Base-by-base conservation (phyloP, 2,329 filamentous ascomycete species). In the Talaromyces sp. region DNA sequence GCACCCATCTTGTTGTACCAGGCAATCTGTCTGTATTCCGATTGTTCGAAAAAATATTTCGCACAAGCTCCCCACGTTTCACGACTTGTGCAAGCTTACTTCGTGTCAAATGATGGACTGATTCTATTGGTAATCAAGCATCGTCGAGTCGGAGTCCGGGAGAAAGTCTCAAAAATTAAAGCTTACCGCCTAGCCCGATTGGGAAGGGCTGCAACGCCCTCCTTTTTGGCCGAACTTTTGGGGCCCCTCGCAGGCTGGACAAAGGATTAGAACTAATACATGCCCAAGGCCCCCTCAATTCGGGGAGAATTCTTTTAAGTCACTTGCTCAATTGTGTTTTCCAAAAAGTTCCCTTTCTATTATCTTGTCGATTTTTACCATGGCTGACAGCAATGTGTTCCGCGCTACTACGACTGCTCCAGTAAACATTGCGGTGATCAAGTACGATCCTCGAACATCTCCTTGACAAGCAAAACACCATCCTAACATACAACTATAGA, bases 391-490 rank as follows among this genome's bases (percentile, higher is more conserved):
- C 51, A 78, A 80, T 45, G 86, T 98, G 74, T 93, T 96, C 83
- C 90, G 93, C 73, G 92, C 95, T 72, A 97, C 91, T 83, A 97
- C 95, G 67, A 98, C 93, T 69, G 95, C 95, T 47, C 95, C 94
- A 15, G 94, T 98, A 76, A 98, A 98, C 84, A 98, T 98, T 77
- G 94, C 94, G 70, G 93, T 98, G 65, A 95, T 98, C 82, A 98
- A 98, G 91, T 96, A 81, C 72, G 76, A 54, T 64, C 69, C 65
- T 62, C 65, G 68, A 56, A 65, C 65, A 61, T 58, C 66, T 62
- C 53, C 56, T 25, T 31, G 15, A 3, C 3, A 6, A 3, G 15
- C 49, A 53, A 31, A 17, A 49, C 4, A 36, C 34, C 3, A 36
- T 15, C 36, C 36, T 58, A 64, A 63, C 67, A 60, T 22, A 7